Conservation (phyloP, 495 filamentous ascomycete species). For the Ramalina intermedia region DNA sequence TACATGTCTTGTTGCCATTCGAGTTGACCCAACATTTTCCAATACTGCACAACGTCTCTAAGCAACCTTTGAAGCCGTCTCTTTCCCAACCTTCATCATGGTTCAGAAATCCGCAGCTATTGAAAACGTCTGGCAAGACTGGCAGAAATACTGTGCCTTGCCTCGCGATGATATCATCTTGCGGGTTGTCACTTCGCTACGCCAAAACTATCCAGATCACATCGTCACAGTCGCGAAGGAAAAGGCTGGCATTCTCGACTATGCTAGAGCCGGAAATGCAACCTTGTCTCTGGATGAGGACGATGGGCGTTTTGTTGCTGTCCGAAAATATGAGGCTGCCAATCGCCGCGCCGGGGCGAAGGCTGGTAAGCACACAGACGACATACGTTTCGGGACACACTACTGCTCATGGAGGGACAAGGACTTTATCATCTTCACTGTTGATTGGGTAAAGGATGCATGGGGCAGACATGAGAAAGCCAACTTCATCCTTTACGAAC, state of each 20-base stretch:
- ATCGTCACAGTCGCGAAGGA: conserved; percentile 18
- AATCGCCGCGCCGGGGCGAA: conserved; percentile 5
- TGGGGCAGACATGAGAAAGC: conserved; percentile 6
- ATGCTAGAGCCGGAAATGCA: conserved; percentile 24
- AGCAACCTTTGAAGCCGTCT: not conserved
- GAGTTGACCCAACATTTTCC: too few relatives aligned
- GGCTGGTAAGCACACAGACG: conserved; percentile 18
- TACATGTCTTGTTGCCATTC: too few relatives aligned
- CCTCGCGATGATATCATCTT: not conserved
- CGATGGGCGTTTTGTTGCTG: conserved; percentile 18
- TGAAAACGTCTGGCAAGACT: conserved; percentile 4
- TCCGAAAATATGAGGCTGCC: conserved; percentile 2
- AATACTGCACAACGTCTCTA: too few relatives aligned
- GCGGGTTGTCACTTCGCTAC: conserved; percentile 12
- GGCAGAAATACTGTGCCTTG: not conserved
- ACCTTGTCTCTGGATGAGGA: conserved; percentile 22
- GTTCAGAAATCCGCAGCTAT: not conserved
- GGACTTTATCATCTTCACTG: conserved; percentile 26
- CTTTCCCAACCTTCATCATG: not conserved
- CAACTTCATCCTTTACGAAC: conserved; percentile 12
- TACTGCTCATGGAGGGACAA: conserved; percentile 24
- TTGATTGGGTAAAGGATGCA: not conserved
- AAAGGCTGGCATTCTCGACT: conserved; percentile 21
- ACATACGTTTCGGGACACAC: conserved; percentile 24
- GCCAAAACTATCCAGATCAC: conserved; percentile 6